Evolutionary conservation across 2,329 filamentous ascomycete species (phyloP), one percentile per base, ranked within the genome.

Genomic region (Leptographium radiaticola): DNA sequence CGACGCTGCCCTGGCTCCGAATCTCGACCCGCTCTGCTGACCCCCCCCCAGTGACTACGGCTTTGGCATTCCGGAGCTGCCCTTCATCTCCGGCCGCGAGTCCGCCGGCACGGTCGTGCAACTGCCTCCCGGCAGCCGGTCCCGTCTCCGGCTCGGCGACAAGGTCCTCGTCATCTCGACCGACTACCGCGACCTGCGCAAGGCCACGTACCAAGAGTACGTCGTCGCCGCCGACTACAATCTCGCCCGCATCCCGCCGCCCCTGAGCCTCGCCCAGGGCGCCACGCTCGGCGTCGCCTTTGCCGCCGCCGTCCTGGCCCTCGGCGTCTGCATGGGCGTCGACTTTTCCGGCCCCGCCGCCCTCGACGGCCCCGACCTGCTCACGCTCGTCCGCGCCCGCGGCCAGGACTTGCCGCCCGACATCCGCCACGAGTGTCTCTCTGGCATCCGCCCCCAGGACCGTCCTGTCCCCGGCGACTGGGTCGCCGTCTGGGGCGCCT

Each of bases 401-500:
- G 63, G 75, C 0, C 64, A 68, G 0, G 68, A 75, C 0, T 68
- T 89, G 2, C 77, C 85, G 0, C 59, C 67, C 4, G 86, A 89
- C 61, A 77, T 88, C 8, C 67, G 74, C 2, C 63, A 72, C 6
- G 85, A 89, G 63, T 83, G 81, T 54, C 72, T 86, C n/a, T 64
- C 72, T 0, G 73, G 75, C 0, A 78, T 84, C 7, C 58, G 63
- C 0, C 62, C 68, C 64, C 0, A 81, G 86, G 57, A 51, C 39
- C 49, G 81, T 10, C 76, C 81, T 1, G 70, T 70, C 44, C 60
- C 67, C 0, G 84, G 82, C 0, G 85, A 89, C 56, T 89, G 83
- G 78, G 67, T 89, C 42, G 80, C 79, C 1, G 79, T 89, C 48
- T 89, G 86, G 85, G 86, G 86, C 54, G 86, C 73, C 2, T 87